Conservation (phyloP, 257 asterid genomes). For the Solanum appendiculatum region DNA sequence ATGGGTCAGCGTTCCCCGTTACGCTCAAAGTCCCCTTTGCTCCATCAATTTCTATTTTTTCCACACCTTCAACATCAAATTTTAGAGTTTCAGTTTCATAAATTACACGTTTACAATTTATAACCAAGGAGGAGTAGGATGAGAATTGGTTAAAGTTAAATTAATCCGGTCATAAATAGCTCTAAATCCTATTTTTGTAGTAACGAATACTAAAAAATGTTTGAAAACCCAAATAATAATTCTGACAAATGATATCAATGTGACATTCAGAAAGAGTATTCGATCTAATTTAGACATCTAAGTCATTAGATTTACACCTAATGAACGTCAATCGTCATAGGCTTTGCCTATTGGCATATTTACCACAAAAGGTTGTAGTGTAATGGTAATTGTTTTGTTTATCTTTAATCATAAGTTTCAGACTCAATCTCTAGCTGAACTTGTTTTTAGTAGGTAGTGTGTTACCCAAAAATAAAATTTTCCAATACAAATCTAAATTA, state of each 20-base stretch:
- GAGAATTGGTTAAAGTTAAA: not conserved
- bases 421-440: not conserved
- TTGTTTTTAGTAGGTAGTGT: no score
- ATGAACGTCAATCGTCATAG: not conserved
- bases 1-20: slow-evolving; percentile 50
- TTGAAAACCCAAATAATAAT: not conserved
- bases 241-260: not conserved
- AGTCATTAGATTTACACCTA: not conserved
- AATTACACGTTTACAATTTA: not conserved
- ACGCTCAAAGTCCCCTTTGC: slow-evolving; percentile 33
- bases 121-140: not conserved
- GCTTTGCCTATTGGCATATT: not conserved
- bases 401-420: not conserved
- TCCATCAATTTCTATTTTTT: slow-evolving; percentile 41
- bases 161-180: not conserved
- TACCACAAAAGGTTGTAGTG: not conserved
- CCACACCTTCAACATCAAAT: slow-evolving; percentile 23
- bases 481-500: not conserved
- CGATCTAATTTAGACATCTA: not conserved
- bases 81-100: not conserved
- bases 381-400: not conserved
- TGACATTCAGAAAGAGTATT: not conserved
- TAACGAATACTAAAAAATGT: not conserved
- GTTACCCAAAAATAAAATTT: no score
- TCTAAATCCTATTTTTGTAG: not conserved